Evolutionary conservation across 352 stramenopile species (phyloP).

Genomic region (Globisporangium acanthophoron): DNA sequence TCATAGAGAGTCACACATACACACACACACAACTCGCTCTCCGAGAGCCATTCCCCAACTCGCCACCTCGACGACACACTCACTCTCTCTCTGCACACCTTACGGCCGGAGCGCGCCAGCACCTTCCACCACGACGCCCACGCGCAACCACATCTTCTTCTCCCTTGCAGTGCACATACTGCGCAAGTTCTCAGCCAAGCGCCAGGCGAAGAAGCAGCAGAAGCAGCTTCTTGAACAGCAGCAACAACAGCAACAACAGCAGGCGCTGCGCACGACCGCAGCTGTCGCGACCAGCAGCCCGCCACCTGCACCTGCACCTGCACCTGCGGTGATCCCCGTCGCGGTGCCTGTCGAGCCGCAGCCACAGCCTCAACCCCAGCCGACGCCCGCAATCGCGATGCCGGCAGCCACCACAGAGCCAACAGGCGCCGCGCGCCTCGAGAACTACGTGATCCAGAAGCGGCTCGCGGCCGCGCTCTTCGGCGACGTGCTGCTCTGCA

Average conservation of each 20-base stretch:
- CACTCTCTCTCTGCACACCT: not conserved
- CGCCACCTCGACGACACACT: not conserved
- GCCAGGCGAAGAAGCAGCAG: not conserved
- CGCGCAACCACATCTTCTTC: slow-evolving; percentile 12
- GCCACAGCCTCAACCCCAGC: not conserved
- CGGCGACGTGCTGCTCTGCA: slow-evolving; percentile 73
- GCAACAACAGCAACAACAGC: slow-evolving; percentile 1
- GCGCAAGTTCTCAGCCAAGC: slow-evolving; percentile 9
- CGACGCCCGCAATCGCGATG: slow-evolving; percentile 4
- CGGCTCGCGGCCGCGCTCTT: slow-evolving; percentile 70
- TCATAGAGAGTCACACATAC: not conserved
- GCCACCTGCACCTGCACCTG: not conserved
- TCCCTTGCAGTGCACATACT: slow-evolving; percentile 12
- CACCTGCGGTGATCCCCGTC: not conserved
- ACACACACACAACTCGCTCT: not conserved
- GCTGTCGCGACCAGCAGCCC: not conserved
- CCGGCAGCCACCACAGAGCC: slow-evolving; percentile 15
- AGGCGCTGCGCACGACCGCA: not conserved
- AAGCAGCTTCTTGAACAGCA: slow-evolving; percentile 1
- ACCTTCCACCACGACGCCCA: not conserved
- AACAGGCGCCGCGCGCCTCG: slow-evolving; percentile 37
- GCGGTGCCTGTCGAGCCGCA: not conserved
- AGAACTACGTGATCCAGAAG: slow-evolving; percentile 81
- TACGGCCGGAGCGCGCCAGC: not conserved
- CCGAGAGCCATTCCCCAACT: slow-evolving; percentile 1